Base-by-base conservation (phyloP, 495 filamentous ascomycete genomes). In the Penicillium odoratum region DNA sequence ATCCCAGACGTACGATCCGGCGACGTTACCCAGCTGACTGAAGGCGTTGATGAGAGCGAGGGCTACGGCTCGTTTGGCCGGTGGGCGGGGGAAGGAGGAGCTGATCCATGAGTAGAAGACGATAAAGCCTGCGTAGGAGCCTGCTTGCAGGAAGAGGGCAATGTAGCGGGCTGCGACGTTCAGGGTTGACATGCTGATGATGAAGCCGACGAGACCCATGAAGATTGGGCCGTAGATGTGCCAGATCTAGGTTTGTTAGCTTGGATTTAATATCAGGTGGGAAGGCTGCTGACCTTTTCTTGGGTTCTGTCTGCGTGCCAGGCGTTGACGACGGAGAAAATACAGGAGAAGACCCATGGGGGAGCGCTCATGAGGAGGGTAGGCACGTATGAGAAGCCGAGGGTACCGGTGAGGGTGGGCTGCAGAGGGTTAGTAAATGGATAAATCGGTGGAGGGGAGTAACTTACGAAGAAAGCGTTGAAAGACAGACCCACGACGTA, bases 41-140 rank as follows among this genome's bases (percentile, higher is more conserved):
- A 93, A 81, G 3, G 90, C 89, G 68, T 95, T 95, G 75, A 93
- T 90, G 58, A 88, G 81, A 34, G 91, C 91, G 3, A 94, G 74
- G 0, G 88, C 89, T 0, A 89, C 91, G 1, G 91, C 90, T 43
- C 90, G 85, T 73, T 96, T 96, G 28, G 88, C 86, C 0, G 88
- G 90, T 0, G 91, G 91, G 4, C 91, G 83, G 7, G 90, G 90
- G 59, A 94, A 81, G 3, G 85, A 86, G 68, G 91, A 89, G 53
- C 79, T 83, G 62, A 93, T 91, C 90, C 90, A 95, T 8, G 86
- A 85, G 30, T 92, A 79, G 38, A 81, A 81, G 8, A 92, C 87
- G 10, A 89, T 88, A 62, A 87, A 92, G 11, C 83, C 87, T 3
- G 74, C 70, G 50, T 79, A 78, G 31, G 75, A 71, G 29, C 72